Conservation (phyloP, 169 alveolate genomes). For the Cryptosporidium xiaoi region DNA sequence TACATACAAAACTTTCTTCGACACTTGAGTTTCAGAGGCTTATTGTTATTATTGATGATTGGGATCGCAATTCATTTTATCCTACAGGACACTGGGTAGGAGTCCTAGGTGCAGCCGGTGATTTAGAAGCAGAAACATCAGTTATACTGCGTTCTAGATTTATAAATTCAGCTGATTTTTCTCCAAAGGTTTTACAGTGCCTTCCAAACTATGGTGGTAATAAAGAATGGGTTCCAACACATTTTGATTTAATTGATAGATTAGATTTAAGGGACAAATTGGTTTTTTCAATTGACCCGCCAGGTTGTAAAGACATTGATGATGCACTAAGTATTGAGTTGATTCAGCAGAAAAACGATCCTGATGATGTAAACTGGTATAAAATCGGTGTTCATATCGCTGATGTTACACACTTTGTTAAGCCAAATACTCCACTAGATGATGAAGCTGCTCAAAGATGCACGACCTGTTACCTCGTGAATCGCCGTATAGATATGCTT, state of each 20-base stretch:
- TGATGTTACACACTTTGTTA: slow-evolving; percentile 98
- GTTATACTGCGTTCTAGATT: slow-evolving; percentile 60
- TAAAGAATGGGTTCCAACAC: slow-evolving; percentile 74
- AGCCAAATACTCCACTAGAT: slow-evolving; percentile 95
- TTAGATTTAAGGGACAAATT: slow-evolving; percentile 86
- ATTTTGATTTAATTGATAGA: slow-evolving; percentile 82
- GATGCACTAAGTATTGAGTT: slow-evolving; percentile 94
- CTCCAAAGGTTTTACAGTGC: slow-evolving; percentile 43
- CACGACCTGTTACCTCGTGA: slow-evolving; percentile 96
- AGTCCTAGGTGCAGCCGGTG: slow-evolving; percentile 91
- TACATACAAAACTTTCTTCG: slow-evolving; percentile 84
- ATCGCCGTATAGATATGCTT: slow-evolving; percentile 98
- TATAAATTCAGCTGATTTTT: slow-evolving; percentile 59
- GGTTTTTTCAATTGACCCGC: slow-evolving; percentile 98
- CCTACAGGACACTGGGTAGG: slow-evolving; percentile 94
- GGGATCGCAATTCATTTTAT: slow-evolving; percentile 86
- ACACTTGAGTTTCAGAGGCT: slow-evolving; percentile 90
- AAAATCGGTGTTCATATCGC: slow-evolving; percentile 99
- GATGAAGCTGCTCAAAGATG: slow-evolving; percentile 98
- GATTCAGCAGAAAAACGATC: slow-evolving; percentile 74
- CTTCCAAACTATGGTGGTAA: slow-evolving; percentile 40
- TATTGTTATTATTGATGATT: slow-evolving; percentile 88
- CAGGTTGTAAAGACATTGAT: slow-evolving; percentile 98
- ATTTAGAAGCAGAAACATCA: slow-evolving; percentile 87
- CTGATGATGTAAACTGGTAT: slow-evolving; percentile 82